Base-by-base conservation (phyloP, 108 stramenopile species). In the Cyclotella atomus region DNA sequence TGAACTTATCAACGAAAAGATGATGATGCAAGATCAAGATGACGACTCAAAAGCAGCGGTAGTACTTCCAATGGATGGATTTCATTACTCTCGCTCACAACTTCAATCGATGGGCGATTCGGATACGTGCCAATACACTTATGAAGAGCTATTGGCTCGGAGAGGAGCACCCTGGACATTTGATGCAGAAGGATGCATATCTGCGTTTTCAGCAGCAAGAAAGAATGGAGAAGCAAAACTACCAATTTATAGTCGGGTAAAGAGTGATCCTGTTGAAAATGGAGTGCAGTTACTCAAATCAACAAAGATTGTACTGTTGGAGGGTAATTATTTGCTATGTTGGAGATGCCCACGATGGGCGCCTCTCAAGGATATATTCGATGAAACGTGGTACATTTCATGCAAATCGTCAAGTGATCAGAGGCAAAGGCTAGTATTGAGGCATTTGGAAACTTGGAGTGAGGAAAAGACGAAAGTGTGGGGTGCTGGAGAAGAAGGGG, bases 121-220 rank as follows among this genome's bases (percentile, higher is more conserved):
- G 9, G 43, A 59, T 28, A n/a, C n/a, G n/a, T 44, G 15, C 6
- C 33, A 19, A 16, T 74, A 59, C 25, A 66, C 70, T 15, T 71
- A 77, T 38, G 84, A 85, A 24, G 64, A 79, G 17, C 65, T 76
- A 12, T 28, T 82, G 46, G 82, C 71, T 24, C 70, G 88, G 19
- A 76, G 89, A 20, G 89, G 91, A 14, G 87, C 91, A 21, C 87
- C 89, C 0, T 89, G 86, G 84, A 92, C 89, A 0, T 92, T 92
- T 59, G 87, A 92, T 75, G 84, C 83, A 16, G 78, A 85, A 43
- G 59, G 59, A 2, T 74, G 86, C 57, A 47, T 71, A 17, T 21
- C 41, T 0, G 84, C 76, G 28, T 76, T 92, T 14, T 49, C 47
- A 12, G 47, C 56, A 4, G 86, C 85, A 3, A 62, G 86, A 23